These are phyloP conservation scores for Vitis rotundifolia DNA, from an alignment of 164 flowering plant species.

Conservation along the genomic window DNA sequence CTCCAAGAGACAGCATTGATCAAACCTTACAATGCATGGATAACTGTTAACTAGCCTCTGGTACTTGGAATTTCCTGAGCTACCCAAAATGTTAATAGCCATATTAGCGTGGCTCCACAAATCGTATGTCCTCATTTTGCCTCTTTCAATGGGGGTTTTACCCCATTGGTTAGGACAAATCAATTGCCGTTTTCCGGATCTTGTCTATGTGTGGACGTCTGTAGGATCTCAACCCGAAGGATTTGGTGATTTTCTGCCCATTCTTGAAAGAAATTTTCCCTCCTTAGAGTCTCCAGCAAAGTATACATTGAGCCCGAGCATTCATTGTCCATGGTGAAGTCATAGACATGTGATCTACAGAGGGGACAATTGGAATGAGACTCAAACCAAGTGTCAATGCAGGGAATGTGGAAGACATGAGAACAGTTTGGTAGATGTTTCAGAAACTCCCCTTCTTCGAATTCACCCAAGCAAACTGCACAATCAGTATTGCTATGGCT, in stretches of 20 bases:
- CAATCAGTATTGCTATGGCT: constrained; percentile 18
- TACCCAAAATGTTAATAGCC: too few relatives aligned
- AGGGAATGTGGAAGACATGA: constrained; percentile 40
- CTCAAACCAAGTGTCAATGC: constrained; percentile 37
- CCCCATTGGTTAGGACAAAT: not conserved
- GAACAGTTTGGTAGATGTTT: constrained; percentile 32
- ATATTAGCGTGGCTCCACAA: too few relatives aligned
- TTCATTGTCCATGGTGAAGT: not conserved
- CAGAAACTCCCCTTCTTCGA: constrained; percentile 36
- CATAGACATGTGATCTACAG: constrained; percentile 13
- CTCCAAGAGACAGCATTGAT: too few relatives aligned
- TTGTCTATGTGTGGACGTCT: not conserved
- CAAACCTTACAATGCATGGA: too few relatives aligned
- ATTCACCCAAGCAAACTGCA: constrained; percentile 43
- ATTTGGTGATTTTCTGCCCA: constrained; percentile 12
- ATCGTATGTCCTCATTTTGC: not conserved
- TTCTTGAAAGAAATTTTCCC: constrained; percentile 14
- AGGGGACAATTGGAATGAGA: constrained; percentile 24
- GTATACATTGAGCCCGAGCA: not conserved
- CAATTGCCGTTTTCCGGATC: not conserved
- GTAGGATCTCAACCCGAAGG: not conserved
- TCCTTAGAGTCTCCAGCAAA: constrained; percentile 2
- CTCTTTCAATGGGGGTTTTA: too few relatives aligned
- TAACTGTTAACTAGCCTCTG: too few relatives aligned
- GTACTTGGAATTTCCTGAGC: too few relatives aligned